These are phyloP conservation scores for Euphorbia lathyris DNA, from an alignment of 345 rosid species.

Conservation along the genomic window DNA sequence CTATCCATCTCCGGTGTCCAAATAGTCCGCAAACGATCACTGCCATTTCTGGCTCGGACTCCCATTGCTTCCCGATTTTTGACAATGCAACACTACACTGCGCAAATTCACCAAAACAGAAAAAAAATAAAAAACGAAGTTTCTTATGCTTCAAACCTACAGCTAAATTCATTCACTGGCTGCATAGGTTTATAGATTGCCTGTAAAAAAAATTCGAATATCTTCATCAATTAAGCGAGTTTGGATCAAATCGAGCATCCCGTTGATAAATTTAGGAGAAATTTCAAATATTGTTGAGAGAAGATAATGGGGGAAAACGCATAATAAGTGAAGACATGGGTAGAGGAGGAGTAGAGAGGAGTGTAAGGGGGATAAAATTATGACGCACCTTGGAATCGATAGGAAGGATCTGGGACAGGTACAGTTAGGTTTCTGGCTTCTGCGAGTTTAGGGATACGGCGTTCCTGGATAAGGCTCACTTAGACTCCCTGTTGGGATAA, in stretches of 20 bases:
- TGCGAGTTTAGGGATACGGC: slow-evolving; percentile 41
- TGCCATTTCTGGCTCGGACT: slow-evolving; percentile 24
- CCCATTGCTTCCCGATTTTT: slow-evolving; percentile 24
- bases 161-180: not conserved
- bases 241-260: not conserved
- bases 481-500: slow-evolving; percentile 4
- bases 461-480: slow-evolving; percentile 33
- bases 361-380: not conserved
- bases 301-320: not conserved
- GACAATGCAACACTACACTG: not conserved
- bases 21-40: slow-evolving; percentile 61
- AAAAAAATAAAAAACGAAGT: not conserved
- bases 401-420: slow-evolving; percentile 10
- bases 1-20: slow-evolving; percentile 91
- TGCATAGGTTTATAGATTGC: too few relatives aligned
- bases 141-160: not conserved
- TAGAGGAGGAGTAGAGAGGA: not conserved
- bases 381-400: slow-evolving; percentile 10
- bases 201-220: too few relatives aligned
- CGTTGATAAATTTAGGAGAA: not conserved
- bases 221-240: not conserved
- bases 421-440: slow-evolving; percentile 3
- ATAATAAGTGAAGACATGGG: not conserved
- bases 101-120: not conserved
- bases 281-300: not conserved